phyloP scores from a whole-genome alignment of 1,284 basidiomycete genomes.

The Trametes versicolor region DNA sequence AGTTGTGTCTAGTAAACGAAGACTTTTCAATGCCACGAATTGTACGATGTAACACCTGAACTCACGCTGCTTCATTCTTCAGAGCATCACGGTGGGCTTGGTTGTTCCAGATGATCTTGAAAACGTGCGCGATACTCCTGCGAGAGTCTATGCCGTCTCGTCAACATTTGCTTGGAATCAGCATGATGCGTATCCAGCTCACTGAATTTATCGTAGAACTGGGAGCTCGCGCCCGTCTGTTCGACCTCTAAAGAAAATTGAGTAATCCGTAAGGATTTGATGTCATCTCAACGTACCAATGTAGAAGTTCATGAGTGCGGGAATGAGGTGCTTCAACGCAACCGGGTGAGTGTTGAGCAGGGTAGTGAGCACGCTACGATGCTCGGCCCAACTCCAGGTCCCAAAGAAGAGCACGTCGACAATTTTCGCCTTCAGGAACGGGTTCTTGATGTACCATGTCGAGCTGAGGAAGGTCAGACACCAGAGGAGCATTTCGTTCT shows the following conservation, averaged over 20 bases:
- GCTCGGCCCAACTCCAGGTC: conserved; percentile 79
- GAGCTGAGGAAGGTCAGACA: conserved; percentile 93
- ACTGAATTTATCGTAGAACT: conserved; percentile 99
- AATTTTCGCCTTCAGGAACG: conserved; percentile 97
- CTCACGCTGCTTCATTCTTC: conserved; percentile 79
- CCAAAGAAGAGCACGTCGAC: conserved; percentile 93
- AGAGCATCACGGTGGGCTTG: conserved; percentile 87
- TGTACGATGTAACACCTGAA: conserved; percentile 21
- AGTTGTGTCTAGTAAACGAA: conserved; percentile 62
- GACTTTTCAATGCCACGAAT: not conserved
- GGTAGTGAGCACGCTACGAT: conserved; percentile 83
- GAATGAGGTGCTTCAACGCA: conserved; percentile 90
- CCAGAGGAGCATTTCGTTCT: conserved; percentile 91
- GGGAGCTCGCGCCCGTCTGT: conserved; percentile 95
- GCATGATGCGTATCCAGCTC: conserved; percentile 44
- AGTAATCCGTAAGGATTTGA: not conserved
- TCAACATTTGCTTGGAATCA: not conserved
- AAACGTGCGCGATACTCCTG: conserved; percentile 86
- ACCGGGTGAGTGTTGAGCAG: conserved; percentile 87
- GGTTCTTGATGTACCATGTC: conserved; percentile 98
- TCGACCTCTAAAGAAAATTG: conserved; percentile 81
- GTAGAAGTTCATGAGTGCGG: conserved; percentile 94
- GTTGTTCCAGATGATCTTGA: conserved; percentile 92
- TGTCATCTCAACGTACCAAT: conserved; percentile 68
- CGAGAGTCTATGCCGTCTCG: conserved; percentile 61